Conservation (phyloP, 192 early-diverging fungal genomes). For the Pecoramyces ruminantium region DNA sequence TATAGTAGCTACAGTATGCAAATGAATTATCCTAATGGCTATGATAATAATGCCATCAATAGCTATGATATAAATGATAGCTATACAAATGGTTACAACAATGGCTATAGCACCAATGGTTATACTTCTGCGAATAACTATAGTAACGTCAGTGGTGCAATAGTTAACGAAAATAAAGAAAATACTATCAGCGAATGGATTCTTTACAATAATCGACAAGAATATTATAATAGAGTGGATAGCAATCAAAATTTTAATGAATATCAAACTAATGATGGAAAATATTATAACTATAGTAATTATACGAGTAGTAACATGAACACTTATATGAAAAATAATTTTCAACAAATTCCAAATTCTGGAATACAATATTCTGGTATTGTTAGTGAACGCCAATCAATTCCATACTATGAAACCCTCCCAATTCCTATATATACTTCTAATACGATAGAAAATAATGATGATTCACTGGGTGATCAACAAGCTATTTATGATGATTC, state of each 20-base stretch:
- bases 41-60: background rate
- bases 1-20: background rate
- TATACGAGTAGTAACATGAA: background rate
- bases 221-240: background rate
- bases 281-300: background rate
- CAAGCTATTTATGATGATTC: background rate
- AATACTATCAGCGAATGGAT: background rate
- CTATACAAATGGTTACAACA: no score
- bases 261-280: background rate
- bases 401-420: background rate
- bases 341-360: background rate
- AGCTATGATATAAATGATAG: no score
- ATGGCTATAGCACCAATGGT: no score
- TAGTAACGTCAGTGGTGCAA: background rate
- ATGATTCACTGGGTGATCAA: background rate
- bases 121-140: background rate
- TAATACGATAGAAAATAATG: background rate
- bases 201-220: background rate
- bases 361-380: background rate
- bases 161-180: background rate
- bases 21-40: background rate
- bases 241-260: background rate
- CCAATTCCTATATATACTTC: background rate
- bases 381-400: background rate
- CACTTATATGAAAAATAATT: background rate